Evolutionary conservation across 2,329 filamentous ascomycete species (phyloP).

Genomic region (Diaporthe sp.): DNA sequence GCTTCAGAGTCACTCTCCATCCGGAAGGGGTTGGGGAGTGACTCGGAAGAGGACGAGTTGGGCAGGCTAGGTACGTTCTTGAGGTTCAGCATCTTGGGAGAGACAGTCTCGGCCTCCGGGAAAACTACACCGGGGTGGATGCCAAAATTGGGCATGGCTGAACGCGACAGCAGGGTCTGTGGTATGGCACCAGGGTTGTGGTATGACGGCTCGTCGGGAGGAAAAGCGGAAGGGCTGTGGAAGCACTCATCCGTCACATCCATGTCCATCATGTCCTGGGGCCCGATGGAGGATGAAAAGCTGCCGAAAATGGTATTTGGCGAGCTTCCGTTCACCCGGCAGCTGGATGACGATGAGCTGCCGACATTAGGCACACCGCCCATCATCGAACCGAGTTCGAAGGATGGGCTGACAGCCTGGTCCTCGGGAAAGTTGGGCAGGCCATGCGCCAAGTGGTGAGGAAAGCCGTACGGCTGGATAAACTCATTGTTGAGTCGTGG

Average conservation of each 20-base stretch:
- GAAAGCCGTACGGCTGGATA: too few relatives aligned
- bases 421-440: neutral
- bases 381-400: neutral
- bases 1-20: constrained; percentile 15
- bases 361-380: neutral
- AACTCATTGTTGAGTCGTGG: too few relatives aligned
- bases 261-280: constrained; percentile 11
- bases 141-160: neutral
- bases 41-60: constrained; percentile 26
- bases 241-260: constrained; percentile 14
- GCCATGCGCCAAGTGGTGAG: neutral
- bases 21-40: constrained; percentile 6
- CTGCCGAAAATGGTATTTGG: constrained; percentile 19
- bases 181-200: neutral
- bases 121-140: neutral
- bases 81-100: constrained; percentile 25
- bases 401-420: neutral
- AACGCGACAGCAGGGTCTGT: neutral
- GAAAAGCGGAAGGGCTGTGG: neutral
- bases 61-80: neutral
- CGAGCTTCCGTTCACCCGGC: neutral
- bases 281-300: constrained; percentile 22
- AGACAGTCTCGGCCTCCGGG: neutral
- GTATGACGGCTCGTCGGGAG: neutral
- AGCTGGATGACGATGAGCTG: neutral